Percentiles rank a stretch among this genome's conserved stretches.
phyloP scores from a whole-genome alignment of 2,329 filamentous ascomycete species.

The Sclerotinia subarctica region DNA sequence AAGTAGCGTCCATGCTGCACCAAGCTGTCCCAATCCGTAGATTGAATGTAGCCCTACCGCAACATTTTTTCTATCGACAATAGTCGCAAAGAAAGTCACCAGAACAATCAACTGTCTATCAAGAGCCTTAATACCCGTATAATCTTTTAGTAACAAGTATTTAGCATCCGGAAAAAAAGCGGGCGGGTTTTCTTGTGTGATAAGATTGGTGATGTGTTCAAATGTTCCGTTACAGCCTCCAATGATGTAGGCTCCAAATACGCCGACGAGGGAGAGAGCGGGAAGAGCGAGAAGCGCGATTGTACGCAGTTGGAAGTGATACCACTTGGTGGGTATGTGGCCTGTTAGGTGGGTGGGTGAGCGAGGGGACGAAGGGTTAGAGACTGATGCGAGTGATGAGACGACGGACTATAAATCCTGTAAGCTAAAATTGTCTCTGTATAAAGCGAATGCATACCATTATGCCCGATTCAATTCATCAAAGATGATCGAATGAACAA shows the following conservation, averaged over 20 bases:
- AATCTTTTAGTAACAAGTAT: constrained; percentile 26
- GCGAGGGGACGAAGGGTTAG: constrained; percentile 3
- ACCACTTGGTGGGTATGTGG: constrained; percentile 20
- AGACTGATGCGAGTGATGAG: constrained; percentile 18
- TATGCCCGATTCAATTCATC: not conserved
- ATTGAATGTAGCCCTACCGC: constrained; percentile 29
- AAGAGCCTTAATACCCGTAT: constrained; percentile 29
- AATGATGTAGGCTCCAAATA: constrained; percentile 25
- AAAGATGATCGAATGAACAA: not conserved
- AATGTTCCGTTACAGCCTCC: constrained; percentile 30
- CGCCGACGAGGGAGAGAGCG: constrained; percentile 26
- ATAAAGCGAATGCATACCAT: constrained; percentile 12
- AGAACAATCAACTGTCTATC: constrained; percentile 30
- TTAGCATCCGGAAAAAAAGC: constrained; percentile 27
- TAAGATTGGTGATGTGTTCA: constrained; percentile 20
- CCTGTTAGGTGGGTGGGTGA: constrained; percentile 16
- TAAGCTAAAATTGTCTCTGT: not conserved
- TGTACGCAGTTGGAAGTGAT: constrained; percentile 23
- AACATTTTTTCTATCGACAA: constrained; percentile 23
- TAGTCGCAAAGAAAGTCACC: constrained; percentile 33
- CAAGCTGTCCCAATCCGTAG: constrained; percentile 34
- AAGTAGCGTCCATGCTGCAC: constrained; percentile 37
- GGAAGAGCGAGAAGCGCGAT: constrained; percentile 28
- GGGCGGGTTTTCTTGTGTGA: constrained; percentile 13
- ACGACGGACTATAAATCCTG: constrained; percentile 14